Percentiles rank a stretch among this genome's conserved stretches.
Conservation (phyloP, 2,329 filamentous ascomycete genomes). For the Exophiala calicioides region DNA sequence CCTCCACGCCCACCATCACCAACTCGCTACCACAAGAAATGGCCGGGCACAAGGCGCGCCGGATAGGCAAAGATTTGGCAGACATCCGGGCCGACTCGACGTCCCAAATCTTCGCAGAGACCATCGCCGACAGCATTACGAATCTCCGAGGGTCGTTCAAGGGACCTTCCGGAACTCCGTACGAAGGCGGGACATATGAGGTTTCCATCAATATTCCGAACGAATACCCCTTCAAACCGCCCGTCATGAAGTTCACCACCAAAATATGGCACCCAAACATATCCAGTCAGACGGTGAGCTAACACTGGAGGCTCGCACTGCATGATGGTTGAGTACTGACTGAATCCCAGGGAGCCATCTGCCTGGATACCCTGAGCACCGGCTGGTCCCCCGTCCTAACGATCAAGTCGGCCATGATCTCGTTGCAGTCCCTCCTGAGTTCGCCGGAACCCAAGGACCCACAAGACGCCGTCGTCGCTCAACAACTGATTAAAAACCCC, state of each 20-base stretch:
- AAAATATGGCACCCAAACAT: conserved; percentile 98
- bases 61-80: conserved; percentile 53
- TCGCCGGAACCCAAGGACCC: conserved; percentile 94
- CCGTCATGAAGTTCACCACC: conserved; percentile 86
- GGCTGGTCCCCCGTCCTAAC: conserved; percentile 97
- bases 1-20: background rate
- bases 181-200: conserved; percentile 78
- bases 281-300: conserved; percentile 82
- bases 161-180: conserved; percentile 89
- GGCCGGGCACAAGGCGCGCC: conserved; percentile 59
- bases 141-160: conserved; percentile 80
- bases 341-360: conserved; percentile 78
- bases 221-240: conserved; percentile 91
- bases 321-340: conserved; percentile 8
- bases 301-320: too few relatives aligned
- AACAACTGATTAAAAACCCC: conserved; percentile 79
- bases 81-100: conserved; percentile 63
- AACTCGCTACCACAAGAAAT: conserved; percentile 37
- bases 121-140: conserved; percentile 68
- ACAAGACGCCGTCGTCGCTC: conserved; percentile 92
- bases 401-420: conserved; percentile 92
- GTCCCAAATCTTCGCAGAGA: conserved; percentile 73
- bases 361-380: conserved; percentile 83
- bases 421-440: conserved; percentile 87
- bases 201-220: conserved; percentile 86